Base-by-base conservation (phyloP, 768 basidiomycete genomes). In the Piloderma croceum region DNA sequence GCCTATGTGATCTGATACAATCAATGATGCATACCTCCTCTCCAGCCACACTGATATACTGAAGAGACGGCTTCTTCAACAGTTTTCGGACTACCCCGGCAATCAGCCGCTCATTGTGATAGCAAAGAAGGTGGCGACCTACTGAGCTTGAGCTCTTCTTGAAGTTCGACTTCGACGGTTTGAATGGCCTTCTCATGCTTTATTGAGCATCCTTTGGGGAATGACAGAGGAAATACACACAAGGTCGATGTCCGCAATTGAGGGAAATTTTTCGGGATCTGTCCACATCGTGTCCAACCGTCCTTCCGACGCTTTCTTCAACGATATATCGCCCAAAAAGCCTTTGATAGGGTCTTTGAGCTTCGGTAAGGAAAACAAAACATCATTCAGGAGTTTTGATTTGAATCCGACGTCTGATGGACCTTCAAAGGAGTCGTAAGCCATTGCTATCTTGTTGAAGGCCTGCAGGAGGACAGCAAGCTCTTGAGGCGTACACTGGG, bases 401-500 rank as follows among this genome's bases (percentile, higher is more conserved):
- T 70, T 69, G 52, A 91, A 83, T 5, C 78, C 76, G 32, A 69
- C 71, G 18, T 70, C 64, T 3, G 65, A 52, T 15, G 62, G 63
- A n/a, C 54, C 52, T 2, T 68, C 60, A 7, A 75, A 61, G 12
- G 56, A 57, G 7, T 73, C 68, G 47, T 90, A 91, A 2, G 83
- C 73, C 19, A 60, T 61, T 0, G 77, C 82, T 33, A 96, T 69
- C 38, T 77, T 81, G 27, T 74, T 65, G 48, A 97, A 85, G 3
- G 89, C 86, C 5, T 76, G 70, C 5, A 98, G 71, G 12, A 97
- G 67, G 5, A 76, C 58, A 0, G 79, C 74, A 10, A 97, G 71
- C 55, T 99, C 94, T 54, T 80, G 71, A 0, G 93, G 87, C 2
- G 83, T 83, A 38, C 89, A 91, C 83, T 89, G 27, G 27, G 27